phyloP scores from a whole-genome alignment of 2,329 filamentous ascomycete genomes.

The Nigrospora sphaerica region DNA sequence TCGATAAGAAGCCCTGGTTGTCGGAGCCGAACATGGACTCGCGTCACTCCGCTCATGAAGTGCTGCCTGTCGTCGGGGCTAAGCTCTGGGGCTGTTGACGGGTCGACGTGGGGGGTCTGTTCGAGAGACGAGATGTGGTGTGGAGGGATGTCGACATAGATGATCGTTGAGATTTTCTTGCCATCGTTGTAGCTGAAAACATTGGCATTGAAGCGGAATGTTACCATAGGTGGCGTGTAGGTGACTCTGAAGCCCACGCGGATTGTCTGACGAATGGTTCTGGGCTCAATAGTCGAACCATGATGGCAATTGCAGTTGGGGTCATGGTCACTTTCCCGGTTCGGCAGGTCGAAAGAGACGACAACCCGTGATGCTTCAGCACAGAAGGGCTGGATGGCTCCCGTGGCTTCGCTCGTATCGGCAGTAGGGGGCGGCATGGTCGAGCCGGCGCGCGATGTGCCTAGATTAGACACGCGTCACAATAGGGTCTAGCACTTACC shows the following conservation, averaged over 20 bases:
- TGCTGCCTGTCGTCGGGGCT: not conserved
- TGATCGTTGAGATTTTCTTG: constrained; percentile 3
- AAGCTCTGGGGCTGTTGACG: constrained; percentile 1
- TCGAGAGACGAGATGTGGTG: constrained; percentile 4
- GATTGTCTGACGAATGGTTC: not conserved
- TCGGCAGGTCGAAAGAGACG: not conserved
- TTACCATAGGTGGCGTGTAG: constrained; percentile 2
- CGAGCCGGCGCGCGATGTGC: not conserved
- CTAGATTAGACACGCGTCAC: not conserved
- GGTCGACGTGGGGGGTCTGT: constrained; percentile 1
- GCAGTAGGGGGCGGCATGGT: constrained; percentile 1
- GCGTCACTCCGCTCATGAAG: not conserved
- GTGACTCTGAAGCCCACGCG: constrained; percentile 2
- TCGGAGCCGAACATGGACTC: constrained; percentile 1
- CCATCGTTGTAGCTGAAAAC: constrained; percentile 1
- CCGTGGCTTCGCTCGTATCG: not conserved
- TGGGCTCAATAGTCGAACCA: not conserved
- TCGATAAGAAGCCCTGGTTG: constrained; percentile 3
- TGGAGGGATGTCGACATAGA: constrained; percentile 4
- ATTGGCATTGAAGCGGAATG: constrained; percentile 1
- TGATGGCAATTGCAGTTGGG: not conserved
- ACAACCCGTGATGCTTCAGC: not conserved
- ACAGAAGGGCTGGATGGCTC: not conserved
- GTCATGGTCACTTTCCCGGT: not conserved
- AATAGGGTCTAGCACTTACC: not conserved